Percentiles rank a stretch among this genome's conserved stretches.
Evolutionary conservation across 2,329 filamentous ascomycete species (phyloP).

Genomic region (Leptosphaerulina australis): DNA sequence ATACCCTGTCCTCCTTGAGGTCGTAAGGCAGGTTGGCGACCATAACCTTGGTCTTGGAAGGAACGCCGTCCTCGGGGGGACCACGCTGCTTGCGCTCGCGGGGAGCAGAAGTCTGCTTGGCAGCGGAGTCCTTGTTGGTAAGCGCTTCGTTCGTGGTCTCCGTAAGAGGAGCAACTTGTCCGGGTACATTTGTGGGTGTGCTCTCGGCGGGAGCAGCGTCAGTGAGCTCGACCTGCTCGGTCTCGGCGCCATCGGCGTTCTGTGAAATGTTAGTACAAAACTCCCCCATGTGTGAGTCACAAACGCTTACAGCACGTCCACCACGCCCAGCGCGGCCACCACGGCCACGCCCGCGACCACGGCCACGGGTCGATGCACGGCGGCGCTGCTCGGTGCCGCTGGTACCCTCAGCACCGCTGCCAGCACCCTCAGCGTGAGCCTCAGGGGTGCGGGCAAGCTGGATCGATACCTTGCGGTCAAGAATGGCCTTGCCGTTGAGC

Average conservation of each 20-base stretch:
- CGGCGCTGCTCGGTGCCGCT: slow-evolving; percentile 68
- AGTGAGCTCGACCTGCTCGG: slow-evolving; percentile 54
- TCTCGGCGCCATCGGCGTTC: slow-evolving; percentile 55
- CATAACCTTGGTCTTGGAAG: slow-evolving; percentile 99
- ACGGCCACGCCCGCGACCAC: slow-evolving; percentile 65
- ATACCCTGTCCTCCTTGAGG: slow-evolving; percentile 93
- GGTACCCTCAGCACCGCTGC: slow-evolving; percentile 74
- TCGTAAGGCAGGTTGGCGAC: slow-evolving; percentile 99
- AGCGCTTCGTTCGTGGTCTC: slow-evolving; percentile 61
- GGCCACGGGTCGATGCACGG: slow-evolving; percentile 62
- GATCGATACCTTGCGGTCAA: slow-evolving; percentile 98
- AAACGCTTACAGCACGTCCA: slow-evolving; percentile 69
- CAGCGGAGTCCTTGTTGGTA: slow-evolving; percentile 58
- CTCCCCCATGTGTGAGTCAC: not conserved
- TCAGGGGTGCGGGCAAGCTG: slow-evolving; percentile 98
- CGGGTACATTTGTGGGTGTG: slow-evolving; percentile 58
- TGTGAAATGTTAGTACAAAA: not conserved
- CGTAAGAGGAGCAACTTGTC: slow-evolving; percentile 57
- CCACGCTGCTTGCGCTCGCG: slow-evolving; percentile 79
- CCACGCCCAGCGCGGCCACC: slow-evolving; percentile 66
- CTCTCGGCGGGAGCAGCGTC: slow-evolving; percentile 53
- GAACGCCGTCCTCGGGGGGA: slow-evolving; percentile 93
- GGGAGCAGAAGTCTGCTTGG: slow-evolving; percentile 54
- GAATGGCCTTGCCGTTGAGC: slow-evolving; percentile 95
- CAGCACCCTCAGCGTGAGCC: slow-evolving; percentile 73